Evolutionary conservation across 495 filamentous ascomycete species (phyloP), one percentile per base, ranked within the genome.

Genomic region (Gamarada debralockiae): DNA sequence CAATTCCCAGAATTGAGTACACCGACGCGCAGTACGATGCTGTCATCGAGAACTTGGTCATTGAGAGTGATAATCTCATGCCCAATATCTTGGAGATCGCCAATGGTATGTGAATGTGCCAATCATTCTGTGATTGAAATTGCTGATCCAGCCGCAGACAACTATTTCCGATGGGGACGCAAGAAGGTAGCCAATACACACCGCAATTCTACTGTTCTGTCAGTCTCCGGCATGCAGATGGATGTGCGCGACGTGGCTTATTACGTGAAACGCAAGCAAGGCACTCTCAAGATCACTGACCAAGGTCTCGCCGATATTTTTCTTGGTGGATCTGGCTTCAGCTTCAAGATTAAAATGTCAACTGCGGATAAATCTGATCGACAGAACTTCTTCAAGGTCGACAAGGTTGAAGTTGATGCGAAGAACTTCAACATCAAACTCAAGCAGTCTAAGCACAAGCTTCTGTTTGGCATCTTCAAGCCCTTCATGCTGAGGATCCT

Each of bases 61-160:
- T 98, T 57, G 93, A 98, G 72, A 89, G 90, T 53, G 93, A 97
- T 72, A 98, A 98, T 70, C 80, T 98, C 58, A 89, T 93, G 79
- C 93, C 93, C 34, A 98, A 98, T 67, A 83, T 95, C 2, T 70
- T 97, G 22, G 95, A 98, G 63, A 81, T 97, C 60, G 82, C 83
- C 41, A 63, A 53, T 49, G 59, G 57, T 55, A 56, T 20, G 52
- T 52, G 12, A 17, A 15, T 3, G 15, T 22, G 4, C 20, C 40
- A 43, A 18, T 23, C 20, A 10, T 7, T 22, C 21, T 8, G 21
- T 22, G 22, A 12, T 6, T 12, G 13, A 34, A n/a, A 15, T 13
- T 21, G 6, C 40, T 43, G 21, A 43, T 51, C 41, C 38, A 25
- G 5, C 17, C 17, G 88, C 81, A 65, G 92, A 98, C 71, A 96